phyloP scores from a whole-genome alignment of 2,329 filamentous ascomycete species.

The Fusarium xylarioides region DNA sequence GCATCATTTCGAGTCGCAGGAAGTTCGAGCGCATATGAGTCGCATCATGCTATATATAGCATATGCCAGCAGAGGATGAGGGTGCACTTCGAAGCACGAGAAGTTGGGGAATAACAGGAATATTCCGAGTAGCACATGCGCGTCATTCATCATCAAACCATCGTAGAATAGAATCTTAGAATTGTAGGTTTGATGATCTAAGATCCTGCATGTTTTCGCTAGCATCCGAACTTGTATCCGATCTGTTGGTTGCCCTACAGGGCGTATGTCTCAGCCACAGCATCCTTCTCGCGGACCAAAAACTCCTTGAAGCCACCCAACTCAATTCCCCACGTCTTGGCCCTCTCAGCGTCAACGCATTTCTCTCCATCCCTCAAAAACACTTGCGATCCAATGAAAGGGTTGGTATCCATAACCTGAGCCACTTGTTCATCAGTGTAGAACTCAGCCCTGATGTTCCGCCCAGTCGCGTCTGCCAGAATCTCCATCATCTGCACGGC shows the following conservation, averaged over 20 bases:
- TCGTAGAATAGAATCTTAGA: too few species aligned
- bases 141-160: too few species aligned
- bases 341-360: background rate
- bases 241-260: background rate
- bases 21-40: too few species aligned
- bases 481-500: background rate
- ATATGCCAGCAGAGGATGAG: too few species aligned
- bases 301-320: background rate
- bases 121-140: too few species aligned
- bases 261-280: background rate
- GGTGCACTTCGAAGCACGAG: too few species aligned
- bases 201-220: too few species aligned
- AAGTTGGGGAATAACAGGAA: too few species aligned
- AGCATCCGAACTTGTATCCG: too few species aligned
- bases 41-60: too few species aligned
- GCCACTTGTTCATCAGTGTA: background rate
- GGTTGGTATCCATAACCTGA: fast-evolving
- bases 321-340: background rate
- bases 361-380: background rate
- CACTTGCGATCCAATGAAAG: background rate
- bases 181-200: too few species aligned
- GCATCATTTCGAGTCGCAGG: too few species aligned
- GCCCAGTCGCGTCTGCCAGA: background rate
- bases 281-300: background rate
- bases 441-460: background rate